Base-by-base conservation (phyloP, 495 filamentous ascomycete species). In the Amniculicola lignicola region DNA sequence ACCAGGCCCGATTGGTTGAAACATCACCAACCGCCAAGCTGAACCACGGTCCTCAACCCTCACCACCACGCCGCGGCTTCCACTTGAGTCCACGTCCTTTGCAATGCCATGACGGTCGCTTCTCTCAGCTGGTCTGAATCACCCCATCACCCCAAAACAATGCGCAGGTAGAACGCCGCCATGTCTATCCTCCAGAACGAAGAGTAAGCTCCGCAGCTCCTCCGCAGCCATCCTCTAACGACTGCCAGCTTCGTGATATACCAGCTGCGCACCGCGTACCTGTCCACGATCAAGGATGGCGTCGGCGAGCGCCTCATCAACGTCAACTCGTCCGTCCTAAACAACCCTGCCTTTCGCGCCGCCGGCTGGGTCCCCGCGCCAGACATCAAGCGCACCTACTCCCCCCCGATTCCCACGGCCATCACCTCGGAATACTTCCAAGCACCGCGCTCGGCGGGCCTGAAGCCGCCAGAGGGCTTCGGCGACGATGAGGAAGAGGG, bases 171-270 rank as follows among this genome's bases (percentile, higher is more conserved):
- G 25, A 5, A 19, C 21, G 38, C 25, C 7, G 37, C 19, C 53
- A 97, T 96, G 93, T 94, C 92, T 63, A 80, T 97, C 65, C 85
- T 97, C 51, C 89, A 95, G 70, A 90, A 95, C 57, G 92, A 97
- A 82, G 92, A 97, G 90, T 95, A 84, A 51, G 86, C 31, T 53
- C 33, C 54, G 14, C 35, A 5, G 33, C 12, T 39, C 25, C 28
- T 40, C 38, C 28, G 16, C 49, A 12, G 4, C 18, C 47, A 54
- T 64, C 45, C 24, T 24, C 47, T 42, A 57, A 58, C 51, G 39
- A 28, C 42, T 18, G 15, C 24, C 42, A 96, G 92, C 69, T 87
- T 97, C 75, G 85, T 94, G 16, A 82, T 93, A 55, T 97, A 95
- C 79, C 89, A 95, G 65, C 73, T 98, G 31, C 90, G 93, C 41